These are phyloP conservation scores for Przewalskia tangutica DNA, from an alignment of 257 asterid genomes.

Conservation along the genomic window DNA sequence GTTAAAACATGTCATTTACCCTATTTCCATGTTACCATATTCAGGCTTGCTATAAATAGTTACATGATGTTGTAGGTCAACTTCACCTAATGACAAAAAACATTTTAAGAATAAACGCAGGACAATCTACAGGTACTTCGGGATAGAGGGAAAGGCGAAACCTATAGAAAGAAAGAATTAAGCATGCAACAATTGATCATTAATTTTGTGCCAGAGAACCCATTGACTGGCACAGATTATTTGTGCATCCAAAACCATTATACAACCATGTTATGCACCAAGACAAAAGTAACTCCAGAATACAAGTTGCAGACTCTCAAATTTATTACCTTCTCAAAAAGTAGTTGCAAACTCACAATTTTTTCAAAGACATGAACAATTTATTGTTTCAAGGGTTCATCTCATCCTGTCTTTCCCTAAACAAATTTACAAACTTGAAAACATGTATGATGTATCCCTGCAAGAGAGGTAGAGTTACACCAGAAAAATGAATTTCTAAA, in stretches of 20 bases:
- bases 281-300: not conserved
- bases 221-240: not conserved
- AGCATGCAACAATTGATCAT: not conserved
- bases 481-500: not conserved
- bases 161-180: not conserved
- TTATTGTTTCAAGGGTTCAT: not conserved
- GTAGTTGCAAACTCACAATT: not conserved
- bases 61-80: not conserved
- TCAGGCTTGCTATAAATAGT: not conserved
- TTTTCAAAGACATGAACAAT: not conserved
- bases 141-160: not conserved
- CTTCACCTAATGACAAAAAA: not conserved
- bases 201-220: not conserved
- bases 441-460: not conserved
- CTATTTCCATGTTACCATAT: not conserved
- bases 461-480: not conserved
- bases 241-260: not conserved
- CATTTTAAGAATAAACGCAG: not conserved
- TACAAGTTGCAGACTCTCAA: not conserved
- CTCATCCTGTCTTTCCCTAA: not conserved
- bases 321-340: not conserved
- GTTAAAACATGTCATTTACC: not conserved
- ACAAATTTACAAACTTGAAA: not conserved
- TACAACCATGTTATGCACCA: not conserved
- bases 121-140: not conserved